Evolutionary conservation across 192 early-diverging fungal genomes (phyloP), one percentile per base, ranked within the genome.

Genomic region (Kickxella alabastrina): DNA sequence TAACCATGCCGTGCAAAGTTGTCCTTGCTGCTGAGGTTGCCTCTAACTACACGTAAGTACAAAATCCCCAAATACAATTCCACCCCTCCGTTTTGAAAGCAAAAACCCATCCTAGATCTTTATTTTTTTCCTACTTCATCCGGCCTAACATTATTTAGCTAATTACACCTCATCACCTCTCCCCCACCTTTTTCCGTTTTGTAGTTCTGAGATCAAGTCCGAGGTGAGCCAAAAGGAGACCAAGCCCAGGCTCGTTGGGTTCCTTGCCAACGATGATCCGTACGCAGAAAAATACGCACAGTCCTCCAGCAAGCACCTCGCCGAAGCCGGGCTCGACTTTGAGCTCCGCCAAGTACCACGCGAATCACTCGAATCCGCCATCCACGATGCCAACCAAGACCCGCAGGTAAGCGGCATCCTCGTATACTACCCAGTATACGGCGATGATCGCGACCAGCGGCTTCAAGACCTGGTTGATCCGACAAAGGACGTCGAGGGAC

Each of bases 381-480:
- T 99, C 47, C 67, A 86, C 38, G 88, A 87, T 32, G 97, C 95
- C 12, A 99, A 99, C 70, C 69, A 83, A 38, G 97, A 99, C 53
- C 43, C 64, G 4, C 47, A 47, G 1, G 88, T 99, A 17, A 85
- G 93, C 65, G 97, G 97, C 23, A 96, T 99, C 56, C 91, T 99
- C 83, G 91, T 99, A 24, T 99, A 99, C 76, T 99, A 99, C 63
- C 96, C 96, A 10, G 92, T 97, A 13, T 97, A 93, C 80, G 91
- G 92, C 35, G 89, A 86, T 52, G 83, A 87, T 24, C 91, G 93
- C 81, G 97, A 99, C 70, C 84, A 87, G 62, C 91, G 95, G 60
- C 74, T 99, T 49, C 92, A 94, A 69, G 94, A 92, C 66, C 83
- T 88, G 65, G 92, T 99, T 17, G 82, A 81, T 58, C 71, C 80